Evolutionary conservation across 768 basidiomycete genomes (phyloP), one percentile per base, ranked within the genome.

Genomic region (Coprinellus aureogranulatus): DNA sequence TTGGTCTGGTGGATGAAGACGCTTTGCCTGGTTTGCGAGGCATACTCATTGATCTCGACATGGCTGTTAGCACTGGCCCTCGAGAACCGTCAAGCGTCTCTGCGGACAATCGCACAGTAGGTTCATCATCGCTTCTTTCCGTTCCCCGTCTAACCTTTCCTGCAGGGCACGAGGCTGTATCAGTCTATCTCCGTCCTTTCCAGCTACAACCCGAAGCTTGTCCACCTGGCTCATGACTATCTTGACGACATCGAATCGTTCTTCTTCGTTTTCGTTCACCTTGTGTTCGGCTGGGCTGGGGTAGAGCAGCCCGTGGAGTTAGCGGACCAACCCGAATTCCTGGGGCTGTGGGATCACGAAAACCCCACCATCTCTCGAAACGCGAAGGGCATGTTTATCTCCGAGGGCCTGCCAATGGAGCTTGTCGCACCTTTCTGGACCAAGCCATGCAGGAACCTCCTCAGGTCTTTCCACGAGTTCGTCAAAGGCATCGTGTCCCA

Each of bases 11-110:
- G 2, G 34, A 34, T 34, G n/a, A n/a, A n/a, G 37, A 22, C 22
- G 53, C 57, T 3, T 16, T 5, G 9, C 26, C 27, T 4, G 59
- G 59, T 3, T 28, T 37, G 14, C 50, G 54, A 18, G 62, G 62
- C 1, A 41, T 60, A 20, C 27, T 63, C 14, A 60, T 63, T 22
- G 62, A 61, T 39, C 34, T 63, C 16, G 62, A 63, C 27, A 41
- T 63, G 57, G 59, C 44, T 22, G 31, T 52, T 4, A 2, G 26
- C 2, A 9, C 14, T 9, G 31, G 20, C 6, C 14, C 8, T n/a
- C 41, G 34, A 14, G 14, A 16, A 44, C 20, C 41, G 16, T 37
- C 12, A 11, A n/a, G 22, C 2, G 2, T 37, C 8, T 8, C 18
- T 20, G 31, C 30, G 12, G 18, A 52, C n/a, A 28, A 30, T 10